Conservation (phyloP, 306 rosid genomes). For the Ziziphus jujuba region DNA sequence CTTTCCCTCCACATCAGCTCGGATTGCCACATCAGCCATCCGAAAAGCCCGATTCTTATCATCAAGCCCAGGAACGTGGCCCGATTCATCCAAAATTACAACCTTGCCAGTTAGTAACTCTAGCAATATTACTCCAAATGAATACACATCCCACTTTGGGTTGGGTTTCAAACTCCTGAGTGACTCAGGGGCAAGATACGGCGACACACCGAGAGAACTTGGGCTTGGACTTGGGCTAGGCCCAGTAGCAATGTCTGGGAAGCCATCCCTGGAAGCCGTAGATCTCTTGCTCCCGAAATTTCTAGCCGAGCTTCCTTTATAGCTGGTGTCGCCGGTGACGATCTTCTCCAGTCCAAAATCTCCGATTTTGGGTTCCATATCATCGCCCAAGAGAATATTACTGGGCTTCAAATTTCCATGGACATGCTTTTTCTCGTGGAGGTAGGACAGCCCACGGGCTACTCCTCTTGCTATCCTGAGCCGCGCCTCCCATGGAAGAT, state of each 20-base stretch:
- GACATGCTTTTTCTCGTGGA: slow-evolving; percentile 97
- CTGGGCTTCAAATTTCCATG: slow-evolving; percentile 91
- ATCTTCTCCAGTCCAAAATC: slow-evolving; percentile 88
- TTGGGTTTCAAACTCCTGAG: slow-evolving; percentile 80
- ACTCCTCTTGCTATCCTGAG: slow-evolving; percentile 85
- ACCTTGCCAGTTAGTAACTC: slow-evolving; percentile 85
- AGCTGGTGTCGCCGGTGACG: slow-evolving; percentile 59
- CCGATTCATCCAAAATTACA: slow-evolving; percentile 67
- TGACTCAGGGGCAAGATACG: slow-evolving; percentile 77
- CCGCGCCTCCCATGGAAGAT: slow-evolving; percentile 88
- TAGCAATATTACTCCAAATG: slow-evolving; percentile 82
- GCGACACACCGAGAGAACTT: slow-evolving; percentile 64
- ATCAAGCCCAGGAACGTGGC: slow-evolving; percentile 67
- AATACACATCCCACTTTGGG: slow-evolving; percentile 90
- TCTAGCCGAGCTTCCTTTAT: slow-evolving; percentile 63
- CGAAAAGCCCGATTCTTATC: slow-evolving; percentile 65
- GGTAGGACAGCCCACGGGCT: slow-evolving; percentile 87
- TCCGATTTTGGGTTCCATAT: slow-evolving; percentile 87
- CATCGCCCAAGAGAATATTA: slow-evolving; percentile 65
- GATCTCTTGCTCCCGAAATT: slow-evolving; percentile 96
- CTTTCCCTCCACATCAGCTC: slow-evolving; percentile 83
- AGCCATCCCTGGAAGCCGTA: slow-evolving; percentile 63
- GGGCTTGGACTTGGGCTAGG: slow-evolving; percentile 97
- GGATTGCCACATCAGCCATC: slow-evolving; percentile 75
- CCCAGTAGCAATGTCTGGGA: slow-evolving; percentile 57